Evolutionary conservation across 106 monocot species (phyloP), one percentile per base, ranked within the genome.

Genomic region (Chionographis japonica): DNA sequence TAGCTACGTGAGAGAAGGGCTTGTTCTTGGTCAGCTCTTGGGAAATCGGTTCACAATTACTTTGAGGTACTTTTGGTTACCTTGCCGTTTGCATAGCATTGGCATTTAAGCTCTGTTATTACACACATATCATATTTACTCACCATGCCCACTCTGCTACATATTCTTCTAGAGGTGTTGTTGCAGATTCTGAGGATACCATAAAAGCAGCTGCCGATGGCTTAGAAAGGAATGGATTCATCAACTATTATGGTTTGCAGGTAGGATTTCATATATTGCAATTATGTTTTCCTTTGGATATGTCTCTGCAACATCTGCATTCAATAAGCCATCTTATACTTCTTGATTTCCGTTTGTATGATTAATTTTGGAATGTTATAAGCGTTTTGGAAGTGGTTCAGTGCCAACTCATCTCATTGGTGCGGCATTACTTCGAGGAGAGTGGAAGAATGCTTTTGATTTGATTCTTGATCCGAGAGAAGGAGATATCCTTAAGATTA

Each of bases 311-410:
- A 27, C 15, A 40, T 39, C 36, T 67, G 67, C 46, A 27, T 46
- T 0, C 46, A 6, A 46, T 46, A 46, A 10, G 9, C n/a, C 39
- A 51, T 12, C 36, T 61, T 42, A 3, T 72, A 19, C 41, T 52
- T 58, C 49, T 37, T 73, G 50, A 62, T 20, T 60, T 69, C 13
- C 35, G 8, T 50, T 39, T 4, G 17, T 61, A 52, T 61, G 20
- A 60, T 37, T 68, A 15, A 57, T 38, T 65, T 70, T 74, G 53
- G 38, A 69, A 76, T 51, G 52, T 10, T 64, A 35, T 67, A 58
- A 98, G 98, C 86, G 98, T 43, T 98, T 98, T 85, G 98, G 98
- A 84, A 93, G 93, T 80, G 98, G 98, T 68, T 92, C 93, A 36
- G 77, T 98, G 63, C 98, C 98, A 69, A 98, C 98, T 62, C 98